Evolutionary conservation across 768 basidiomycete species (phyloP).

Genomic region (Leccinum boreale): DNA sequence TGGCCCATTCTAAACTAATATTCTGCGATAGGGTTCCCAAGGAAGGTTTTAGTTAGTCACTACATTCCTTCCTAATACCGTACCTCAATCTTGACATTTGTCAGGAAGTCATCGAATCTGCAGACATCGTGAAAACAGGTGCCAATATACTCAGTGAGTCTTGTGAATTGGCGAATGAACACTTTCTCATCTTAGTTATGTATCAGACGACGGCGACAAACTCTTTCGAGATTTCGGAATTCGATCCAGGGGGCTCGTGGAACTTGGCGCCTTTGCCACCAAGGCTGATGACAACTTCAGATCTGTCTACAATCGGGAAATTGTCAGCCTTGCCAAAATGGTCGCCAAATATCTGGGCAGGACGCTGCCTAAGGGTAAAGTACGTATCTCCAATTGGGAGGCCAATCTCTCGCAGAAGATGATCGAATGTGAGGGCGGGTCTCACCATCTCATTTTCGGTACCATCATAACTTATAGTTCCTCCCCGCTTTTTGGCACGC

Average conservation of each 20-base stretch:
- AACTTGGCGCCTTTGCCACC: constrained; percentile 43
- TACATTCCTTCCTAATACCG: neutral
- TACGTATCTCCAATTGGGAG: constrained; percentile 49
- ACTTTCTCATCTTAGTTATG: neutral
- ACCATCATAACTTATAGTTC: neutral
- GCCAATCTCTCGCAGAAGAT: constrained; percentile 34
- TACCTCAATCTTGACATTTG: neutral
- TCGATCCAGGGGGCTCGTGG: constrained; percentile 39
- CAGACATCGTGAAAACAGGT: constrained; percentile 41
- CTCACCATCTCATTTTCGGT: neutral
- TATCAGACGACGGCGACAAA: constrained; percentile 46
- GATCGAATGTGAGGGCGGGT: constrained; percentile 32
- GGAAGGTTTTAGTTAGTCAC: constrained; percentile 36
- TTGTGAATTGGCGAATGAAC: neutral
- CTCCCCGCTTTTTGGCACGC: neutral
- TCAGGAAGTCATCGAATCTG: constrained; percentile 45
- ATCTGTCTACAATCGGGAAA: constrained; percentile 31
- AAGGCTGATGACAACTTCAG: constrained; percentile 38
- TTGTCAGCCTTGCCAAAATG: constrained; percentile 44
- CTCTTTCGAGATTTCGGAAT: constrained; percentile 47
- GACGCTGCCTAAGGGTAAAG: constrained; percentile 42
- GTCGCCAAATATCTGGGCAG: constrained; percentile 39
- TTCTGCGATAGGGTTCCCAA: constrained; percentile 38
- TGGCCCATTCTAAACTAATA: neutral
- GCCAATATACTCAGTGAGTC: constrained; percentile 46